Evolutionary conservation across 2,329 filamentous ascomycete species (phyloP).

Genomic region (Sporothrix sp.): DNA sequence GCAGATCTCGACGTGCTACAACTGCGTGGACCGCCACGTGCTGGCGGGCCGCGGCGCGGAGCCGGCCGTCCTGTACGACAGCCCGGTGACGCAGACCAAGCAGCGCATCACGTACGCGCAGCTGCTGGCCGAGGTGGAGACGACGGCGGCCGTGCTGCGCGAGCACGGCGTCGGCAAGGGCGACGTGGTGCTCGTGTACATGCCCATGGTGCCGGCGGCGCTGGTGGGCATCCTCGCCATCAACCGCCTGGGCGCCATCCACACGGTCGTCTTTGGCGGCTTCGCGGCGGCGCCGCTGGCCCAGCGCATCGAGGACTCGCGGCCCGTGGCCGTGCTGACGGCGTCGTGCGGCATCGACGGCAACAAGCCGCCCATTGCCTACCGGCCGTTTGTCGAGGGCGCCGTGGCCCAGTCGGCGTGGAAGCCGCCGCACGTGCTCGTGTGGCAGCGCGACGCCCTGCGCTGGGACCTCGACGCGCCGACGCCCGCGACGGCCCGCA

Average conservation of each 20-base stretch:
- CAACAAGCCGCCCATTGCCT: slow-evolving; percentile 66
- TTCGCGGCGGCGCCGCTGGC: slow-evolving; percentile 75
- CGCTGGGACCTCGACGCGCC: slow-evolving; percentile 62
- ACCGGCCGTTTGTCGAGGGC: slow-evolving; percentile 65
- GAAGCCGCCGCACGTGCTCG: slow-evolving; percentile 62
- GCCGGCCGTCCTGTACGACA: slow-evolving; percentile 78
- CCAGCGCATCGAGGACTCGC: slow-evolving; percentile 77
- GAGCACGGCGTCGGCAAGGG: slow-evolving; percentile 75
- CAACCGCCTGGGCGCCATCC: slow-evolving; percentile 73
- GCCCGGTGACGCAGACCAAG: slow-evolving; percentile 67
- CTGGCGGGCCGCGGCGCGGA: slow-evolving; percentile 61
- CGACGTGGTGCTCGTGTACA: slow-evolving; percentile 85
- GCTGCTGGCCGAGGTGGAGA: slow-evolving; percentile 70
- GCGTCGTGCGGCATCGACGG: slow-evolving; percentile 91
- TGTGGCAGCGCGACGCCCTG: slow-evolving; percentile 76
- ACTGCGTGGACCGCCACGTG: slow-evolving; percentile 87
- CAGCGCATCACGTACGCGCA: slow-evolving; percentile 64
- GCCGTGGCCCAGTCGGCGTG: slow-evolving; percentile 57
- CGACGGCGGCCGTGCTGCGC: slow-evolving; percentile 68
- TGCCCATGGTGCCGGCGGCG: slow-evolving; percentile 92
- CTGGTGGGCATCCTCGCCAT: slow-evolving; percentile 79
- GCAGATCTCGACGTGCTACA: slow-evolving; percentile 84
- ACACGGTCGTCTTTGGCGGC: slow-evolving; percentile 87
- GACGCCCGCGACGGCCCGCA: slow-evolving; percentile 22
- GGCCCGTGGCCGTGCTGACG: slow-evolving; percentile 68